Evolutionary conservation across 2,329 filamentous ascomycete species (phyloP).

Genomic region (Botrytis galanthina): DNA sequence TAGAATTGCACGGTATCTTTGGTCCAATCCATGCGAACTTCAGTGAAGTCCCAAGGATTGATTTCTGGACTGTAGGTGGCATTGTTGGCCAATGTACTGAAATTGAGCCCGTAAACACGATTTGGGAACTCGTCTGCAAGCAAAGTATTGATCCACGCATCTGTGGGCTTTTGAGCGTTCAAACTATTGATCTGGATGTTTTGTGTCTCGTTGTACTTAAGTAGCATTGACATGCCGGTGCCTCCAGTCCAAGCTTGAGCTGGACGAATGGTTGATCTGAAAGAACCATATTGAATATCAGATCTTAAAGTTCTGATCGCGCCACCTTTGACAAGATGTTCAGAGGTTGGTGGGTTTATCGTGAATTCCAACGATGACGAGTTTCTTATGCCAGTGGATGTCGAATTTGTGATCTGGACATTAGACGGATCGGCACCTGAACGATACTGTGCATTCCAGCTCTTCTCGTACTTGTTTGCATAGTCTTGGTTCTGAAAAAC

Average conservation of each 20-base stretch:
- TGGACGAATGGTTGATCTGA: constrained; percentile 44
- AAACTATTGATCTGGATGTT: constrained; percentile 46
- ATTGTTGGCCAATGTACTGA: constrained; percentile 18
- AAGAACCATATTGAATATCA: constrained; percentile 50
- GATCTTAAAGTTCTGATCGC: constrained; percentile 44
- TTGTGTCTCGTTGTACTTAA: constrained; percentile 47
- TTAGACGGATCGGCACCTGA: constrained; percentile 44
- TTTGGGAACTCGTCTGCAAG: constrained; percentile 42
- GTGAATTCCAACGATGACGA: constrained; percentile 9
- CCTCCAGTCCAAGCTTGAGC: constrained; percentile 40
- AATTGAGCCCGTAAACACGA: constrained; percentile 36
- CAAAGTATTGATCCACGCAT: constrained; percentile 44
- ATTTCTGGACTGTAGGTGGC: constrained; percentile 7
- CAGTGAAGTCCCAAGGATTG: constrained; percentile 40
- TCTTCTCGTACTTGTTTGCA: constrained; percentile 45
- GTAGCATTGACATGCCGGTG: constrained; percentile 46
- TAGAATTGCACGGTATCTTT: constrained; percentile 44
- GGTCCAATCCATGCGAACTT: constrained; percentile 49
- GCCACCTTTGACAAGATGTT: constrained; percentile 42
- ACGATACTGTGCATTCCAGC: constrained; percentile 46
- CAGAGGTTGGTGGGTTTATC: constrained; percentile 16
- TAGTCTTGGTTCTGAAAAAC: constrained; percentile 43
- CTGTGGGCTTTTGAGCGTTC: constrained; percentile 43
- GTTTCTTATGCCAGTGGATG: background rate
- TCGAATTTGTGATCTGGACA: constrained; percentile 13